Evolutionary conservation across 345 rosid species (phyloP).

Genomic region (Kandelia obovata): DNA sequence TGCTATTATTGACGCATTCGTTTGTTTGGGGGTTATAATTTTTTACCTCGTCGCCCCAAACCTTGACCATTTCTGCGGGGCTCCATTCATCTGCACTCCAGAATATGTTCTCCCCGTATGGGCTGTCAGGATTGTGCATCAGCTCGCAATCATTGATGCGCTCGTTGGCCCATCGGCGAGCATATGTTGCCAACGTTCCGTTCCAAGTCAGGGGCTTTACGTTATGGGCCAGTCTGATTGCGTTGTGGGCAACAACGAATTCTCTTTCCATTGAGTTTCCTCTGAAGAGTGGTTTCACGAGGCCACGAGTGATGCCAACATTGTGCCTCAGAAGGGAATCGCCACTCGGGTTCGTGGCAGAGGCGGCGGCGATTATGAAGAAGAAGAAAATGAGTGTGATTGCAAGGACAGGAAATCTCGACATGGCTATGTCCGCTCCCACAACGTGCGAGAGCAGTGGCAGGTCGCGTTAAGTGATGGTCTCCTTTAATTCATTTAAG

Average conservation of each 20-base stretch:
- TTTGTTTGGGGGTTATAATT: constrained; percentile 29
- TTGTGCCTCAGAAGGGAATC: not conserved
- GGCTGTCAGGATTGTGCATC: constrained; percentile 35
- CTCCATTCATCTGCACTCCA: constrained; percentile 38
- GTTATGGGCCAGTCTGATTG: constrained; percentile 26
- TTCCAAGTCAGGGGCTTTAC: constrained; percentile 37
- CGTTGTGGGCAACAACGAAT: constrained; percentile 40
- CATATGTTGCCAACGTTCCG: constrained; percentile 33
- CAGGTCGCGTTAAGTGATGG: no score
- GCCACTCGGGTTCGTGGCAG: not conserved
- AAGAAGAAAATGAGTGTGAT: not conserved
- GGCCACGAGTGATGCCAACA: not conserved
- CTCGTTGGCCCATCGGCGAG: constrained; percentile 35
- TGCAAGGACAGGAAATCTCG: not conserved
- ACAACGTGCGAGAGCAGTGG: no score
- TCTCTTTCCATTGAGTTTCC: not conserved
- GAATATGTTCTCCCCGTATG: constrained; percentile 55
- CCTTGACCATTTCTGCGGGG: constrained; percentile 25
- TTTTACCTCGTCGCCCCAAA: constrained; percentile 39
- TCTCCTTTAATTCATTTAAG: no score
- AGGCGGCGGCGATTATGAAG: not conserved
- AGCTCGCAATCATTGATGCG: constrained; percentile 37
- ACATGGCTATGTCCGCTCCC: not conserved
- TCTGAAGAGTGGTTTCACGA: no score
- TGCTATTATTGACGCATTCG: constrained; percentile 20